Base-by-base conservation (phyloP, 495 filamentous ascomycete species). In the Delitschia confertaspora region DNA sequence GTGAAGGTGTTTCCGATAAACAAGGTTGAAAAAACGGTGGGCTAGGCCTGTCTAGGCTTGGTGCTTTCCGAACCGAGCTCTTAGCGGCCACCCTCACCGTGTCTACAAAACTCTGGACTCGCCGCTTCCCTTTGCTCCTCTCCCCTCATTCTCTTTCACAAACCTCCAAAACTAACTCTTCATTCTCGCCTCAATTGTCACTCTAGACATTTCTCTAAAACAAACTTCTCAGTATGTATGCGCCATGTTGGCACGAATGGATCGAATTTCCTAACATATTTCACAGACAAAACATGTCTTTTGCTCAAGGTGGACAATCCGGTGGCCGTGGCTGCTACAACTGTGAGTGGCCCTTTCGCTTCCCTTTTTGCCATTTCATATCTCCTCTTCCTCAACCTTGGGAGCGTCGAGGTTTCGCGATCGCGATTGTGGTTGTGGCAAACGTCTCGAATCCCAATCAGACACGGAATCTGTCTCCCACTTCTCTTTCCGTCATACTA, bases 301-400 rank as follows among this genome's bases (percentile, higher is more conserved):
- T n/a, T n/a, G 33, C 57, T 55, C 26, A 19, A 7, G 20, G 5
- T 16, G 51, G 51, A 41, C 45, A 35, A 18, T 44, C 38, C 11
- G 71, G 69, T 31, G 59, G 60, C 51, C 79, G 81, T 62, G 79
- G 73, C 45, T 87, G 82, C 70, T 87, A 82, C 70, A 87, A 87
- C 69, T 86, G 82, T 86, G 63, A 68, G 81, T 84, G 51, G n/a
- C n/a, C n/a, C n/a, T n/a, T n/a, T n/a, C n/a, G 43, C 42, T 37
- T 45, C 51, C 19, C 42, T 37, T 32, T 45, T 38, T 44, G 31
- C 30, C 38, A 18, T 42, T 26, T 39, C 40, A 25, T 32, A 22
- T 26, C 19, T 17, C 34, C 47, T 22, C 22, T 42, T 11, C 6
- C 21, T n/a, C n/a, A n/a, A n/a, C n/a, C n/a, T n/a, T n/a, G n/a